Evolutionary conservation across 768 basidiomycete species (phyloP).

Genomic region (Pleurotus djamor): DNA sequence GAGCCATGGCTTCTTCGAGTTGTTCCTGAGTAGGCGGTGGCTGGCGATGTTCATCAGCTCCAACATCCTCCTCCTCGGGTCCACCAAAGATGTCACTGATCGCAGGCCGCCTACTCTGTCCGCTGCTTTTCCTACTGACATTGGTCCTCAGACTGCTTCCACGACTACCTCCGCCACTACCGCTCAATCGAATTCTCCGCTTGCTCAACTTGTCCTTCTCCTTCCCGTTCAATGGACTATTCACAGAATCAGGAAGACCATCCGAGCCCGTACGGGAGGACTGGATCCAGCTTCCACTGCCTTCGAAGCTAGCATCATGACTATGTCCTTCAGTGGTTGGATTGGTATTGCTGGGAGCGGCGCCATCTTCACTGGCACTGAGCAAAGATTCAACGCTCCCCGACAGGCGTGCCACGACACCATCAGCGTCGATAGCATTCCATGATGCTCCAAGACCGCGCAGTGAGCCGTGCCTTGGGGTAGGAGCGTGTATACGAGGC

Average conservation of each 20-base stretch:
- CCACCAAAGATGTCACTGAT: conserved; percentile 1
- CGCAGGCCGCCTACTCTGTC: background rate
- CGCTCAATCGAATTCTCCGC: background rate
- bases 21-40: background rate
- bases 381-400: conserved; percentile 1
- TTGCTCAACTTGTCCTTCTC: background rate
- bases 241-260: background rate
- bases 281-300: background rate
- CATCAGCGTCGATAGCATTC: conserved; percentile 3
- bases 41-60: background rate
- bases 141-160: background rate
- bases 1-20: background rate
- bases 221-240: background rate
- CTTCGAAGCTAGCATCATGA: background rate
- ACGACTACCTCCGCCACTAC: background rate
- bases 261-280: background rate
- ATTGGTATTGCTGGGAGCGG: background rate
- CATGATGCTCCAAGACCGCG: conserved; percentile 5
- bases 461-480: background rate
- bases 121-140: background rate
- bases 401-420: background rate
- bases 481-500: background rate
- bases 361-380: background rate
- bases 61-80: background rate
- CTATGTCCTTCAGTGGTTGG: background rate